Evolutionary conservation across 148 eudicot genomes (phyloP).

Genomic region (Limonium bicolor): DNA sequence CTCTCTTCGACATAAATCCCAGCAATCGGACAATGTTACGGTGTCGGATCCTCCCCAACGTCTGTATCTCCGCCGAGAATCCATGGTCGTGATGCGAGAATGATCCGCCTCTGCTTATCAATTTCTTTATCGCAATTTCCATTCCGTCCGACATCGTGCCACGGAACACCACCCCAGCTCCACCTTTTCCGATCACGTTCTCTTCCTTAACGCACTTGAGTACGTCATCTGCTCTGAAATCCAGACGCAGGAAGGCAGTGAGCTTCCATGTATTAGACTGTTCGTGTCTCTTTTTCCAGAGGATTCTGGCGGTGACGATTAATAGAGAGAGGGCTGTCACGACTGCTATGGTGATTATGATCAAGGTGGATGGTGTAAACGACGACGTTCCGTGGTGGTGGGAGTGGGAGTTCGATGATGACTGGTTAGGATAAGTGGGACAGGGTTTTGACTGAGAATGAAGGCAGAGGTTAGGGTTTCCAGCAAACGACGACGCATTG

Average conservation of each 20-base stretch:
- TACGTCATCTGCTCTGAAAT: constrained; percentile 61
- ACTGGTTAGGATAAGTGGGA: constrained; percentile 4
- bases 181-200: constrained; percentile 83
- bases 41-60: constrained; percentile 67
- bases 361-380: constrained; percentile 11
- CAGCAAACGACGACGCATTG: constrained; percentile 21
- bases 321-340: neutral
- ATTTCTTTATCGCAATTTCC: constrained; percentile 62
- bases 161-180: constrained; percentile 81
- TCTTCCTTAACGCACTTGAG: constrained; percentile 60
- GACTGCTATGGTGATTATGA: constrained; percentile 8
- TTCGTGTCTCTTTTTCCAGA: constrained; percentile 21
- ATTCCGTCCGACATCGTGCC: constrained; percentile 56
- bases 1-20: constrained; percentile 70
- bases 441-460: constrained; percentile 16
- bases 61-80: constrained; percentile 67
- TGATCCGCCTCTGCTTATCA: constrained; percentile 27
- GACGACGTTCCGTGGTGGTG: constrained; percentile 11
- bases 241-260: constrained; percentile 57
- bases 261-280: constrained; percentile 58
- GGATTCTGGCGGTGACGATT: constrained; percentile 5
- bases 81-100: constrained; percentile 39
- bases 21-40: constrained; percentile 62
- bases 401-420: neutral
- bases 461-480: constrained; percentile 38